phyloP scores from a whole-genome alignment of 768 basidiomycete species.

The Strobilomyces confusus region DNA sequence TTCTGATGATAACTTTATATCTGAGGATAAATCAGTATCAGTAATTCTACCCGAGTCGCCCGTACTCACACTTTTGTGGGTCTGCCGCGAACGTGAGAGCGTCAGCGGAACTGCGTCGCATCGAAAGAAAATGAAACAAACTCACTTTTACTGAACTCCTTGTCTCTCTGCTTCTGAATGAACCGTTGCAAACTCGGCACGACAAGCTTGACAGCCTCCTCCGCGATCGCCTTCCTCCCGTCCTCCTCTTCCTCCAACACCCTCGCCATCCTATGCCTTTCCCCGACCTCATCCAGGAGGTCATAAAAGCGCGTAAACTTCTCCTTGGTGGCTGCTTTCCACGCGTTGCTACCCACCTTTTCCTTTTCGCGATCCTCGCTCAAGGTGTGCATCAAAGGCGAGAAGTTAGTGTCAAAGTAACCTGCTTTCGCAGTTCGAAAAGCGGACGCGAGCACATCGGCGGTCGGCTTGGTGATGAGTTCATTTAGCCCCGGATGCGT shows the following conservation, averaged over 20 bases:
- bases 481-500: conserved; percentile 41
- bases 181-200: conserved; percentile 73
- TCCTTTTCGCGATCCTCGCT: conserved; percentile 44
- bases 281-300: conserved; percentile 71
- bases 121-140: conserved; percentile 2
- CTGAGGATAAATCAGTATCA: conserved; percentile 35
- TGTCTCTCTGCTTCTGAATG: conserved; percentile 69
- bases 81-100: conserved; percentile 29
- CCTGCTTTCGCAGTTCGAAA: conserved; percentile 79
- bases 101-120: conserved; percentile 2
- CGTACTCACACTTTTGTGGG: conserved; percentile 48
- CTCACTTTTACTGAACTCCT: conserved; percentile 83
- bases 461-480: conserved; percentile 57
- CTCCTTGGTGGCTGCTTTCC: conserved; percentile 68
- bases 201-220: conserved; percentile 75
- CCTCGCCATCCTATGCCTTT: conserved; percentile 64
- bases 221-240: conserved; percentile 53
- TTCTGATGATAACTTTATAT: conserved; percentile 74
- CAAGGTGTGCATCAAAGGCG: conserved; percentile 65
- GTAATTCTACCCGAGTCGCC: background rate
- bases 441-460: conserved; percentile 60
- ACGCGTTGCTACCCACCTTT: conserved; percentile 40
- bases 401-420: conserved; percentile 82
- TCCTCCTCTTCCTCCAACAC: conserved; percentile 70
- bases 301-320: conserved; percentile 82